Evolutionary conservation across 495 filamentous ascomycete species (phyloP).

Genomic region (Penicillium maclennaniae): DNA sequence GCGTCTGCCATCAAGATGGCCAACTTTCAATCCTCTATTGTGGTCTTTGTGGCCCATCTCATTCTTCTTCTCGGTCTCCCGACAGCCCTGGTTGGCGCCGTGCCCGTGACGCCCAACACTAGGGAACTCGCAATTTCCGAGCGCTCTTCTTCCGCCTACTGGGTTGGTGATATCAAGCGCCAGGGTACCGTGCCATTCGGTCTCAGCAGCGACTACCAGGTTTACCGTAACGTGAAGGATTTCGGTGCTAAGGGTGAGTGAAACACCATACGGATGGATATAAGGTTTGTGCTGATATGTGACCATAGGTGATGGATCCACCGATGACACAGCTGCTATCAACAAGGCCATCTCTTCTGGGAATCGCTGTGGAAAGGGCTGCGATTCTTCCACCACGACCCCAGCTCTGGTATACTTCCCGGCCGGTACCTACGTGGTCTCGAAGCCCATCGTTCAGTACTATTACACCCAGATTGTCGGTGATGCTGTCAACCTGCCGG

Average conservation of each 20-base stretch:
- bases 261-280: background rate
- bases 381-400: constrained; percentile 75
- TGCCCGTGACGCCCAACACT: constrained; percentile 27
- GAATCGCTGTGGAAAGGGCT: constrained; percentile 70
- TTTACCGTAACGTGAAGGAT: constrained; percentile 87
- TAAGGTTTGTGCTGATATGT: background rate
- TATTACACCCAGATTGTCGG: constrained; percentile 83
- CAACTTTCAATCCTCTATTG: constrained; percentile 22
- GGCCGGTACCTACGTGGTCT: constrained; percentile 69
- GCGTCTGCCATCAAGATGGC: constrained; percentile 30
- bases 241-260: constrained; percentile 64
- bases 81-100: constrained; percentile 39
- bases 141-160: constrained; percentile 51
- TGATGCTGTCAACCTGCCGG: constrained; percentile 65
- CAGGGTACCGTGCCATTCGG: constrained; percentile 67
- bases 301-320: constrained; percentile 61
- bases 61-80: constrained; percentile 37
- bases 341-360: constrained; percentile 77
- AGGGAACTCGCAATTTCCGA: constrained; percentile 12
- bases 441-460: constrained; percentile 62
- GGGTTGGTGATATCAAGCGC: constrained; percentile 69
- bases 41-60: constrained; percentile 34
- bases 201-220: constrained; percentile 54
- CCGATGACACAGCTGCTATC: constrained; percentile 87
- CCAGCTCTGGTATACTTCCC: constrained; percentile 80